phyloP scores from a whole-genome alignment of 2,329 filamentous ascomycete genomes.

The Berkeleyomyces rouxiae region DNA sequence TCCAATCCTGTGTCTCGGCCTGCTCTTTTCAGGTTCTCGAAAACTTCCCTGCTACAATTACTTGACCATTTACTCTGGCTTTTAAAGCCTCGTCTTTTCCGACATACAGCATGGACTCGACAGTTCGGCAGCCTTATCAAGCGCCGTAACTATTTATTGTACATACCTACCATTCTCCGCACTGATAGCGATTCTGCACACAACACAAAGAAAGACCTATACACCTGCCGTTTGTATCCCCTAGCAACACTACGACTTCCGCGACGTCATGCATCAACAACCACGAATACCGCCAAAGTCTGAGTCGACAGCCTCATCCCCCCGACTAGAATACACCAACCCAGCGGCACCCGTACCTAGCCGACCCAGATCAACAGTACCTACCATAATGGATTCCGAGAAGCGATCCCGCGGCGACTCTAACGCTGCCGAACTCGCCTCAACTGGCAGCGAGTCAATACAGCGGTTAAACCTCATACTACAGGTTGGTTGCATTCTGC shows the following conservation, averaged over 20 bases:
- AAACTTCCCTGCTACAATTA: not conserved
- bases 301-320: constrained; percentile 46
- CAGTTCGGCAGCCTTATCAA: constrained; percentile 3
- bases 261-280: constrained; percentile 66
- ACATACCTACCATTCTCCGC: not conserved
- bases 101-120: constrained; percentile 13
- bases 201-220: not conserved
- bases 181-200: not conserved
- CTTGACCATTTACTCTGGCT: constrained; percentile 2
- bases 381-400: not conserved
- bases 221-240: not conserved
- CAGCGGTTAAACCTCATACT: constrained; percentile 86
- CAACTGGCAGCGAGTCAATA: constrained; percentile 36
- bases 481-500: constrained; percentile 39
- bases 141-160: constrained; percentile 2
- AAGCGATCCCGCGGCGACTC: constrained; percentile 7
- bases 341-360: constrained; percentile 2
- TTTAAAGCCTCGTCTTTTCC: constrained; percentile 5
- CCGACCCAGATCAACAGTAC: constrained; percentile 5
- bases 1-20: not conserved
- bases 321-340: not conserved
- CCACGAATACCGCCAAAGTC: constrained; percentile 57
- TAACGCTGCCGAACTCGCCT: constrained; percentile 44
- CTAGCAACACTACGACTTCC: not conserved
- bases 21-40: not conserved